phyloP scores from a whole-genome alignment of 2,329 filamentous ascomycete species.

The Beauveria sp. region DNA sequence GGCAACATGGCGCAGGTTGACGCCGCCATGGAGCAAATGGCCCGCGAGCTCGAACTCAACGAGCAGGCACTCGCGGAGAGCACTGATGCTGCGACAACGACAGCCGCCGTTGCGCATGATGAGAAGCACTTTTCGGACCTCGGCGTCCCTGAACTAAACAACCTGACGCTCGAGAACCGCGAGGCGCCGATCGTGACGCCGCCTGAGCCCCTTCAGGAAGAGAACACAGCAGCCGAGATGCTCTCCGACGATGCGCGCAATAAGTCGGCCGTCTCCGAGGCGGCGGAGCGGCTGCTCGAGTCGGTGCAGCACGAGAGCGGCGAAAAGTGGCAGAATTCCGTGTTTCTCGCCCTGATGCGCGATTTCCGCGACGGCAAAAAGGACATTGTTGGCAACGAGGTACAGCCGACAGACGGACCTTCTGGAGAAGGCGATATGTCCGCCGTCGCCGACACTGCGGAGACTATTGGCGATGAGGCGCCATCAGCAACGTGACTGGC shows the following conservation, averaged over 20 bases:
- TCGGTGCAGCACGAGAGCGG: slow-evolving; percentile 36
- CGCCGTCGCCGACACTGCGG: neutral
- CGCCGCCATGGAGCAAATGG: slow-evolving; percentile 36
- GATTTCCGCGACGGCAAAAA: slow-evolving; percentile 38
- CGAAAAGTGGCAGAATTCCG: slow-evolving; percentile 40
- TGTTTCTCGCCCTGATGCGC: slow-evolving; percentile 37
- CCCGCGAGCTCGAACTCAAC: slow-evolving; percentile 31
- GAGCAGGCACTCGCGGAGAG: slow-evolving; percentile 21
- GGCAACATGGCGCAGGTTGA: slow-evolving; percentile 32
- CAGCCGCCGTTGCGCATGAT: neutral
- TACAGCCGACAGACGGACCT: slow-evolving; percentile 23
- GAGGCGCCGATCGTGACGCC: slow-evolving; percentile 7
- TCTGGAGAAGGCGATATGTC: slow-evolving; percentile 8
- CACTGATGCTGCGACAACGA: slow-evolving; percentile 8
- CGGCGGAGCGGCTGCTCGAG: slow-evolving; percentile 34
- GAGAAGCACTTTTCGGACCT: slow-evolving; percentile 21
- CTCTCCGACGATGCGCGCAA: slow-evolving; percentile 14
- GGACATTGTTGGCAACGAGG: slow-evolving; percentile 35
- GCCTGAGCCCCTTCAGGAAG: slow-evolving; percentile 12
- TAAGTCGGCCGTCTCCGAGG: slow-evolving; percentile 33
- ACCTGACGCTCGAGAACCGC: slow-evolving; percentile 20
- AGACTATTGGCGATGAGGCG: neutral
- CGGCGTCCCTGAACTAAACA: slow-evolving; percentile 25
- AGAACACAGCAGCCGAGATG: slow-evolving; percentile 13
- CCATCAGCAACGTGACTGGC: slow-evolving; percentile 4